Conservation (phyloP, 176 grass and related monocot genomes). For the Bonia amplexicaulis region DNA sequence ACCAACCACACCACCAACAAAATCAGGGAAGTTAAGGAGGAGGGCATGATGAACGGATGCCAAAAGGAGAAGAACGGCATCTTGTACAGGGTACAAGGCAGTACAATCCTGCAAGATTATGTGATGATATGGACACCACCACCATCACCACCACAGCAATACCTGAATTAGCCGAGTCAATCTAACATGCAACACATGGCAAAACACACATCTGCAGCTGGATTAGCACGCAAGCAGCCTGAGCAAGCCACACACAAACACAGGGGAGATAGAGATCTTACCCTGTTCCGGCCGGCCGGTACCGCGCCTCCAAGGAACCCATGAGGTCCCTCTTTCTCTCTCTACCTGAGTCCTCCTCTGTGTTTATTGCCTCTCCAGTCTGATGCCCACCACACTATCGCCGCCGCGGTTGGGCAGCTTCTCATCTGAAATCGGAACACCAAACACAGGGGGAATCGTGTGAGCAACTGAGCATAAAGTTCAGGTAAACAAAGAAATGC, state of each 20-base stretch:
- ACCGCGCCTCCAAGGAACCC: slow-evolving; percentile 62
- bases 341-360: background rate
- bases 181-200: slow-evolving; percentile 33
- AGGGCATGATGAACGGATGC: slow-evolving; percentile 16
- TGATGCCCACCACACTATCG: slow-evolving; percentile 26
- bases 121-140: background rate
- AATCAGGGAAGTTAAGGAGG: slow-evolving; percentile 29
- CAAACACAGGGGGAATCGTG: background rate
- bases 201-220: slow-evolving; percentile 16
- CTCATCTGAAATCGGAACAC: slow-evolving; percentile 42
- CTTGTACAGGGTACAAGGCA: slow-evolving; percentile 25
- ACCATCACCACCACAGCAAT: background rate
- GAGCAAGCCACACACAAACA: background rate
- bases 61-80: slow-evolving; percentile 24
- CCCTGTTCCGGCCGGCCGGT: slow-evolving; percentile 49
- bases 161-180: slow-evolving; percentile 10
- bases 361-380: background rate
- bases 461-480: background rate
- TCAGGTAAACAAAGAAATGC: background rate
- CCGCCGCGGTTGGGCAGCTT: slow-evolving; percentile 32
- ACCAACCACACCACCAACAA: slow-evolving; percentile 29
- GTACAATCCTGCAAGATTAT: background rate
- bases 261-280: slow-evolving; percentile 35
- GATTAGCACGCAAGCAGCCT: slow-evolving; percentile 36
- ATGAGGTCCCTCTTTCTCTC: slow-evolving; percentile 8